Base-by-base conservation (phyloP, 805 yeast species). In the Lachancea nothofagi region DNA sequence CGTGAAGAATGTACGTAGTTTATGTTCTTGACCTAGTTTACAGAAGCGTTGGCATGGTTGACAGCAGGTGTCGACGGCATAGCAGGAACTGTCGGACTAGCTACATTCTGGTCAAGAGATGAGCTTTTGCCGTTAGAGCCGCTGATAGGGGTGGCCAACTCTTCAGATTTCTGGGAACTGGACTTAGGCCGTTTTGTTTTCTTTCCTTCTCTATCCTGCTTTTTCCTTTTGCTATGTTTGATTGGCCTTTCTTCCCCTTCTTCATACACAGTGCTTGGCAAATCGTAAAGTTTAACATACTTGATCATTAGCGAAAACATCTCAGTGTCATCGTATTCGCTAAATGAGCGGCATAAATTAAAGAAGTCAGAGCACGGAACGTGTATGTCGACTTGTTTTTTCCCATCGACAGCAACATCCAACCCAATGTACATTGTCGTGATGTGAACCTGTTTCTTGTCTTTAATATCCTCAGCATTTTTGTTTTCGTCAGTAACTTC, bases 341-440 rank as follows among this genome's bases (percentile, higher is more conserved):
- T 70, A 78, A 90, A 85, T 24, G 77, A 72, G 47, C 85, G 79
- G 62, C 97, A 86, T 6, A 86, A 64, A 30, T 74, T 79, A 64
- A 75, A 87, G 59, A 90, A 93, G 45, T 93, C 97, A 15, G 85
- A 74, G 57, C 97, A 89, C 14, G 96, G 96, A 47, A 79, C 75
- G 53, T 83, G 95, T 42, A 90, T 81, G 59, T 88, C 96, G 50
- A 89, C 71, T 51, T 79, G 75, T 36, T 70, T 75, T 25, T 73
- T 73, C 18, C 74, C 77, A 37, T 73, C 72, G 24, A 62, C 57
- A 29, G 54, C 55, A 31, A 67, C 63, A 35, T 70, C 80, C 33
- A 93, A 64, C 1, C 97, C 98, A 52, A 93, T 77, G 61, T 75
- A 93, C 44, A 88, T 67, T 33, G 84, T 81, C 13, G 94, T 81